These are phyloP conservation scores for Taiozyma sp. DNA, from an alignment of 1,139 yeast species.

Conservation along the genomic window DNA sequence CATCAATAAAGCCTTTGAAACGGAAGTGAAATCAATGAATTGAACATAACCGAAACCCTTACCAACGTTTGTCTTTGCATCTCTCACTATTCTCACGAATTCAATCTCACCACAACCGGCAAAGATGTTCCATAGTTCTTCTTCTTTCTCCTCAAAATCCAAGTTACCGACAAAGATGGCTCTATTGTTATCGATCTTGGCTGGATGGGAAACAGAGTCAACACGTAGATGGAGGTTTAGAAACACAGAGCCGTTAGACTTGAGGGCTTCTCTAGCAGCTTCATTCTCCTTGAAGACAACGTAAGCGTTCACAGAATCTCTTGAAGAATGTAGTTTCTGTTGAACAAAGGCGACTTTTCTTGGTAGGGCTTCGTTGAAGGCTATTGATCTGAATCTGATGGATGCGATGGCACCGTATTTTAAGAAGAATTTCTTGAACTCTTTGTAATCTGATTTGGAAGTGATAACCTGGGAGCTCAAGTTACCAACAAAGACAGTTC, in stretches of 20 bases:
- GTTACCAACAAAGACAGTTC: constrained; percentile 89
- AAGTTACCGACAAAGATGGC: constrained; percentile 91
- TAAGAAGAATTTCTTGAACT: constrained; percentile 57
- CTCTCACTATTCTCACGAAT: constrained; percentile 86
- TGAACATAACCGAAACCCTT: constrained; percentile 97
- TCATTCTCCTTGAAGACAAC: constrained; percentile 58
- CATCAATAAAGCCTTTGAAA: constrained; percentile 74
- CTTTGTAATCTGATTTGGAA: constrained; percentile 53
- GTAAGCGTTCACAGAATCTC: constrained; percentile 85
- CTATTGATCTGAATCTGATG: constrained; percentile 86
- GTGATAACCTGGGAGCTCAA: constrained; percentile 62
- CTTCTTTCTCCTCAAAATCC: constrained; percentile 91
- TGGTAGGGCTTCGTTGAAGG: constrained; percentile 84
- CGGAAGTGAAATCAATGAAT: constrained; percentile 74
- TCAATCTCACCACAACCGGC: constrained; percentile 67
- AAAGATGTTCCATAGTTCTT: constrained; percentile 81
- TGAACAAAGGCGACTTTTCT: constrained; percentile 87
- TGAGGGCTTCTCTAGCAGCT: constrained; percentile 46
- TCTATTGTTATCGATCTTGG: constrained; percentile 76
- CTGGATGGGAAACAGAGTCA: constrained; percentile 89
- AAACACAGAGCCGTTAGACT: constrained; percentile 64
- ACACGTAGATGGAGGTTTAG: constrained; percentile 76
- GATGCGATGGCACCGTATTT: constrained; percentile 61
- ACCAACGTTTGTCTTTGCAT: constrained; percentile 89
- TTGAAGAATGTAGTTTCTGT: constrained; percentile 67